Conservation (phyloP, 768 basidiomycete genomes). For the Boletus insuetus region DNA sequence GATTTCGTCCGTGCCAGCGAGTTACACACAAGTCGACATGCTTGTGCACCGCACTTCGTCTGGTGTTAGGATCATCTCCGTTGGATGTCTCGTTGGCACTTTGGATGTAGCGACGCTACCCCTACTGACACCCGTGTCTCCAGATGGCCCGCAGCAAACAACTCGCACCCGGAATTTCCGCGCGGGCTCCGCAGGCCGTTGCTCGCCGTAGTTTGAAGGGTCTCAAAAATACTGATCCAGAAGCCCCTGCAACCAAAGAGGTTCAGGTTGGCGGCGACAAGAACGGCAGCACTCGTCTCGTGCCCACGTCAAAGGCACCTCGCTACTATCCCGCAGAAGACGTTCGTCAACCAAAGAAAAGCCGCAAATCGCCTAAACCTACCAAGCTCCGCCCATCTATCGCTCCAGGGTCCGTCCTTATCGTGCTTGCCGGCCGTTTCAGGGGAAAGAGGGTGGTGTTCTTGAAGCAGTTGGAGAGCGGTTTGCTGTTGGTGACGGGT, state of each 20-base stretch:
- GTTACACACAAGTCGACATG: not conserved
- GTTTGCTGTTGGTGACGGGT: conserved; percentile 92
- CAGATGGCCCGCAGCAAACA: conserved; percentile 88
- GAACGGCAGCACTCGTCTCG: conserved; percentile 85
- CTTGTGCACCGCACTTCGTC: not conserved
- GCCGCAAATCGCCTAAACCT: conserved; percentile 81
- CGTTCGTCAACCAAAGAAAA: conserved; percentile 86
- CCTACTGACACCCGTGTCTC: conserved; percentile 19
- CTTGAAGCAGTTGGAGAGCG: conserved; percentile 92
- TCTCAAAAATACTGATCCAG: conserved; percentile 70
- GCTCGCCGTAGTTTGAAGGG: conserved; percentile 84
- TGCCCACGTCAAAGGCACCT: conserved; percentile 82
- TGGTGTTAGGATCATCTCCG: conserved; percentile 15
- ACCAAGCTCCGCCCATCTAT: conserved; percentile 81
- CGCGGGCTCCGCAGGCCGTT: conserved; percentile 79
- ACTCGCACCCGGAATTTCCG: conserved; percentile 75
- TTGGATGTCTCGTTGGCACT: conserved; percentile 32
- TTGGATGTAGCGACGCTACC: conserved; percentile 34
- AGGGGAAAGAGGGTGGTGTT: conserved; percentile 98
- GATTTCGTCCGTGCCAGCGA: conserved; percentile 18
- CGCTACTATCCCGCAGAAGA: conserved; percentile 97
- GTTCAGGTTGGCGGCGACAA: conserved; percentile 85
- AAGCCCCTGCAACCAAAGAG: conserved; percentile 64
- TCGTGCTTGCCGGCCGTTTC: conserved; percentile 97
- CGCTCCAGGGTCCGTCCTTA: conserved; percentile 91